Conservation (phyloP, 2,329 filamentous ascomycete species). For the Chaetomium sp. region DNA sequence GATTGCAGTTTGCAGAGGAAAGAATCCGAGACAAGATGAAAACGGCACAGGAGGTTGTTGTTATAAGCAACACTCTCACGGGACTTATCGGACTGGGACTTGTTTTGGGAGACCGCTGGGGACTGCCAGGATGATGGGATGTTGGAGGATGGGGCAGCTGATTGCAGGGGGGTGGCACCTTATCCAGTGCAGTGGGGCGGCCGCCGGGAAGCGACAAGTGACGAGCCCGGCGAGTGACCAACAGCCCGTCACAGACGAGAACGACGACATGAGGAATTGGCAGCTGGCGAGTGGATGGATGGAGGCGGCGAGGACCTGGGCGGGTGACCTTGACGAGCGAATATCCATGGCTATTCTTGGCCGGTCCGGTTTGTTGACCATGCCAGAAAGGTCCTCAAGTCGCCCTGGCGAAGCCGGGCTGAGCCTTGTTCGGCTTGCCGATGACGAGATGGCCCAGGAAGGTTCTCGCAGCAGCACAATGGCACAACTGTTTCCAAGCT, state of each 20-base stretch:
- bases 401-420: neutral
- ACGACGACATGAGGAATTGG: neutral
- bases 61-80: neutral
- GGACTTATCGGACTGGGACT: slow-evolving; percentile 8
- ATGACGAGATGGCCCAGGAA: slow-evolving; percentile 9
- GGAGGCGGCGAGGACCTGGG: slow-evolving; percentile 3
- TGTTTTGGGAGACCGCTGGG: neutral
- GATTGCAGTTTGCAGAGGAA: neutral
- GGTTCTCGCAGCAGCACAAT: slow-evolving; percentile 1
- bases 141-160: slow-evolving; percentile 3
- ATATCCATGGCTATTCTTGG: slow-evolving; percentile 7
- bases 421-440: slow-evolving; percentile 3
- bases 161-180: neutral
- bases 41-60: slow-evolving; percentile 6
- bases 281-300: slow-evolving; percentile 1
- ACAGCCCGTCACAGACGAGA: slow-evolving; percentile 11
- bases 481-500: neutral
- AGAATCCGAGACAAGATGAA: neutral
- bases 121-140: too few species aligned
- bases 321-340: slow-evolving; percentile 1
- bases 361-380: too few species aligned
- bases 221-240: slow-evolving; percentile 2
- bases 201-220: neutral
- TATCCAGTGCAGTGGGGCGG: slow-evolving; percentile 4
- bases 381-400: too few species aligned